Conservation (phyloP, 495 filamentous ascomycete genomes). For the Penicillium pulvis region DNA sequence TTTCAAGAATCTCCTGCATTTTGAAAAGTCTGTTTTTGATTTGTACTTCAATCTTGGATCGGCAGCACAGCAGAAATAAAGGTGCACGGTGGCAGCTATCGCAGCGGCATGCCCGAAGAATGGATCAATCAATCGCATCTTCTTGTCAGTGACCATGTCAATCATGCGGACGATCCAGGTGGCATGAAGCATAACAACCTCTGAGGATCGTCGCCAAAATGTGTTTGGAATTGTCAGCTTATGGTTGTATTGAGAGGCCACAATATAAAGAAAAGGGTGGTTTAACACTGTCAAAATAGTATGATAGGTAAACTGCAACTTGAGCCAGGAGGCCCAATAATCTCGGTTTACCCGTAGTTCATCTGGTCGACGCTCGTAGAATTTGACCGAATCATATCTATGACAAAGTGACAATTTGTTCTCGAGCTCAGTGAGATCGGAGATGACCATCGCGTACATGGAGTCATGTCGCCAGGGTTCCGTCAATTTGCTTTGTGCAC, state of each 20-base stretch:
- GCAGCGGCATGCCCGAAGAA: constrained; percentile 48
- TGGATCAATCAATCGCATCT: constrained; percentile 45
- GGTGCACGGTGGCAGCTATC: constrained; percentile 48
- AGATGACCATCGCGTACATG: constrained; percentile 45
- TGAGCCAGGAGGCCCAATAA: constrained; percentile 50
- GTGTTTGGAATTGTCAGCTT: constrained; percentile 50
- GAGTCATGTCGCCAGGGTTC: constrained; percentile 52
- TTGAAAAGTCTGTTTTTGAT: constrained; percentile 47
- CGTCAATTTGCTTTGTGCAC: constrained; percentile 41
- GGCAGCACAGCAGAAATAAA: constrained; percentile 49
- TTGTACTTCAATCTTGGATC: constrained; percentile 48
- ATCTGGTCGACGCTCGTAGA: constrained; percentile 43
- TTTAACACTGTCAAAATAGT: constrained; percentile 48
- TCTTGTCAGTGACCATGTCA: constrained; percentile 50
- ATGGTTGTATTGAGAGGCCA: constrained; percentile 47
- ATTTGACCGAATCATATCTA: constrained; percentile 50
- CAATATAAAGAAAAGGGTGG: constrained; percentile 51
- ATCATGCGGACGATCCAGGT: constrained; percentile 53
- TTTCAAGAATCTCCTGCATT: constrained; percentile 47
- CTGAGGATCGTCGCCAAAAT: constrained; percentile 49
- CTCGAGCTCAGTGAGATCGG: constrained; percentile 47
- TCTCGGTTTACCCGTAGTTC: constrained; percentile 37
- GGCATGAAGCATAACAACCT: constrained; percentile 46
- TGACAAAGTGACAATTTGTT: constrained; percentile 48
- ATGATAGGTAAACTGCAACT: constrained; percentile 50